Percentiles rank a stretch among this genome's conserved stretches.
Conservation (phyloP, 2,329 filamentous ascomycete species). For the Diaporthe caulivora region DNA sequence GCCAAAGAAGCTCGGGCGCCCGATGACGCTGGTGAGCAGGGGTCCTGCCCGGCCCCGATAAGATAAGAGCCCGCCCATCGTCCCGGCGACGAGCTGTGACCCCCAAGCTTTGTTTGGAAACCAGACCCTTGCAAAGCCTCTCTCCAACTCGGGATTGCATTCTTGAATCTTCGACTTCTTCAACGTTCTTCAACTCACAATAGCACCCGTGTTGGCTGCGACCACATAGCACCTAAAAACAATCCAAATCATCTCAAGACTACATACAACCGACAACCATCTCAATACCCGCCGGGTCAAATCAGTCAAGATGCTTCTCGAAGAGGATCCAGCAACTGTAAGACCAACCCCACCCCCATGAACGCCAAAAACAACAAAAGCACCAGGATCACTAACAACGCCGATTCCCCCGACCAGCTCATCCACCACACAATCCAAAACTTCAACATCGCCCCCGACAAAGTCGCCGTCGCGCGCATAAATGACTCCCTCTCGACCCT, state of each 20-base stretch:
- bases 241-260: background rate
- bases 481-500: conserved; percentile 85
- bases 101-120: conserved; percentile 35
- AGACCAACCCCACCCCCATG: conserved; percentile 44
- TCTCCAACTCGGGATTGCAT: conserved; percentile 7
- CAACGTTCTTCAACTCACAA: background rate
- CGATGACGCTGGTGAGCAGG: conserved; percentile 24
- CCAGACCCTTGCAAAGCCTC: conserved; percentile 33
- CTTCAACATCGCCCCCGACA: conserved; percentile 95
- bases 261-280: background rate
- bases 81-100: conserved; percentile 40
- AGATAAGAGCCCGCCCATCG: conserved; percentile 44
- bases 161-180: background rate
- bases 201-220: background rate
- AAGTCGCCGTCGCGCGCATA: conserved; percentile 84
- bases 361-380: conserved; percentile 39
- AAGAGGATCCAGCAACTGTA: conserved; percentile 91
- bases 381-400: background rate
- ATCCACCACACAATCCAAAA: conserved; percentile 93
- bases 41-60: conserved; percentile 41
- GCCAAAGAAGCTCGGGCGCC: conserved; percentile 33
- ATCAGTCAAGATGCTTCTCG: conserved; percentile 82
- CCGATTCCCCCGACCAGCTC: conserved; percentile 66
- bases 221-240: background rate
- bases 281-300: background rate